A percentile compares a stretch with the other conserved stretches of the same genome.
Evolutionary conservation across 1,284 basidiomycete genomes (phyloP).

Genomic region (Vanrija sp.): DNA sequence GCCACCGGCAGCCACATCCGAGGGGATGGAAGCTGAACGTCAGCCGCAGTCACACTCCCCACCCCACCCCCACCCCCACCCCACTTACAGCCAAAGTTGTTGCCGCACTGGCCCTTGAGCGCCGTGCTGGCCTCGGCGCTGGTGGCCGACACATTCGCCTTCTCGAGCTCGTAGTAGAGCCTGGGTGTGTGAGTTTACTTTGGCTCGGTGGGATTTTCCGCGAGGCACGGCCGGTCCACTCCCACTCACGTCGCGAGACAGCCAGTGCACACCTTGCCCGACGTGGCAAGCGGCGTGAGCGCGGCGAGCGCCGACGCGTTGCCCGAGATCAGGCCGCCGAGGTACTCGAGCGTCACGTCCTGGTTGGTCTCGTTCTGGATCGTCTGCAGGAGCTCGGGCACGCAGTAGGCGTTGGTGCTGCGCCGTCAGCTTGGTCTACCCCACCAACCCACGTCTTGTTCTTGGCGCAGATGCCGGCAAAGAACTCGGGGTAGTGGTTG

Average conservation of each 20-base stretch:
- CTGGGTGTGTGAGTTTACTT: constrained; percentile 14
- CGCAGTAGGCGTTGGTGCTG: constrained; percentile 39
- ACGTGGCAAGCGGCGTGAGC: constrained; percentile 17
- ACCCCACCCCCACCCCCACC: too few relatives aligned
- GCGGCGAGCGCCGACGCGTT: constrained; percentile 4
- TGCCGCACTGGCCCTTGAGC: constrained; percentile 32
- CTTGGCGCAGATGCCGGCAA: constrained; percentile 35
- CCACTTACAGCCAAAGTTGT: constrained; percentile 35
- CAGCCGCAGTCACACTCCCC: neutral
- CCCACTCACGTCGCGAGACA: constrained; percentile 14
- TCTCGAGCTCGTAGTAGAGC: constrained; percentile 34
- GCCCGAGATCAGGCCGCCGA: constrained; percentile 30
- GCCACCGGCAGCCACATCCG: neutral
- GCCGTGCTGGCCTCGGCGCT: constrained; percentile 23
- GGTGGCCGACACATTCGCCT: constrained; percentile 33
- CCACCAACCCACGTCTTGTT: constrained; percentile 39
- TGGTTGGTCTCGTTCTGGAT: constrained; percentile 32
- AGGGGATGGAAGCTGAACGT: neutral
- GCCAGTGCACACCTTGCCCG: constrained; percentile 39
- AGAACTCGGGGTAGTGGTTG: constrained; percentile 31
- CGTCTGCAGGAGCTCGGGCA: constrained; percentile 31
- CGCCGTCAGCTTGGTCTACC: constrained; percentile 6
- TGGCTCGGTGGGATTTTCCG: too few relatives aligned
- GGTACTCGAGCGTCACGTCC: constrained; percentile 20
- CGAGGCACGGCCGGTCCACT: neutral